phyloP scores from a whole-genome alignment of 2,329 filamentous ascomycete species.

The Aspergillus oerlinghausenensis region DNA sequence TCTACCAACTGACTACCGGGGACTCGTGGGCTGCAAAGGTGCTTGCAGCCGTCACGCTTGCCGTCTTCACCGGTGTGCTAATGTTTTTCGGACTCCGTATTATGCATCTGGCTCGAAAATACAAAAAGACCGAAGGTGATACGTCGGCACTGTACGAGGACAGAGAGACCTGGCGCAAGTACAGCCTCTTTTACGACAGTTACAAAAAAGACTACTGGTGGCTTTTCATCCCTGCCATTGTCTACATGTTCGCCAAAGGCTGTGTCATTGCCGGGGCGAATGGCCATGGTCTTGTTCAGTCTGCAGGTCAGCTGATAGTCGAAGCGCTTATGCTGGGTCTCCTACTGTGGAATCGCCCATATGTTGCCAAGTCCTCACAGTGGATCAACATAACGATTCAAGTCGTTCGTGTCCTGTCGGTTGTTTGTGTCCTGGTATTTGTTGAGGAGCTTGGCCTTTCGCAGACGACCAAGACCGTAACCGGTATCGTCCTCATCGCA shows the following conservation, averaged over 20 bases:
- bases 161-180: constrained; percentile 88
- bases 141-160: constrained; percentile 72
- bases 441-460: constrained; percentile 87
- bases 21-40: constrained; percentile 91
- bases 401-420: constrained; percentile 80
- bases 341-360: constrained; percentile 80
- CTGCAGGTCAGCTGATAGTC: constrained; percentile 71
- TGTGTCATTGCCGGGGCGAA: constrained; percentile 79
- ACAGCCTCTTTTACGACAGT: constrained; percentile 94
- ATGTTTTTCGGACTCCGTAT: constrained; percentile 81
- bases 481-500: constrained; percentile 88
- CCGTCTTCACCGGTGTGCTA: constrained; percentile 74
- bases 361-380: constrained; percentile 79
- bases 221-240: constrained; percentile 83
- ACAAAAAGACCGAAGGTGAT: constrained; percentile 73
- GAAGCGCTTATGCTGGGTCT: constrained; percentile 75
- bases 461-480: constrained; percentile 90
- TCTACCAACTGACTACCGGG: constrained; percentile 89
- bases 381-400: constrained; percentile 93
- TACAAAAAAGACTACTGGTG: constrained; percentile 97
- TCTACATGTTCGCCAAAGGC: constrained; percentile 89
- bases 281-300: constrained; percentile 78
- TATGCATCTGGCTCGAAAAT: constrained; percentile 66
- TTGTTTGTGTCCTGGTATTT: constrained; percentile 85
- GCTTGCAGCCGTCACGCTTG: constrained; percentile 76